Evolutionary conservation across 176 grass and related monocot species (phyloP).

Genomic region (Alloteropsis semialata): DNA sequence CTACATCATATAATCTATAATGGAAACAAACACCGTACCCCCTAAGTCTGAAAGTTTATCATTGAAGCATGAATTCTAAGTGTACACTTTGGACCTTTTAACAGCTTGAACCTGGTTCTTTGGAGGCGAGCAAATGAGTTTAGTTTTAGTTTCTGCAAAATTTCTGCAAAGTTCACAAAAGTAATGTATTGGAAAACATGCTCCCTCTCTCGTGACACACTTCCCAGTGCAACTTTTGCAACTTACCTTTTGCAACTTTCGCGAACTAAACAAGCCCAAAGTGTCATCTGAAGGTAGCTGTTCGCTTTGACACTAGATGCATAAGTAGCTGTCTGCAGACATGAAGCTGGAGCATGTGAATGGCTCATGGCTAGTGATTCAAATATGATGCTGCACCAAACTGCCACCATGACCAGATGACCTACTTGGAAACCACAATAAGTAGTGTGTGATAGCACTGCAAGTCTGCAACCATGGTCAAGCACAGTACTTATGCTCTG

Average conservation of each 20-base stretch:
- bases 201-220: no score
- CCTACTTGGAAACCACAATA: constrained; percentile 44
- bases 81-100: neutral
- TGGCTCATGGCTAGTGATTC: neutral
- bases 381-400: neutral
- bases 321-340: neutral
- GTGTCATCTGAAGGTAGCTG: neutral
- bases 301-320: neutral
- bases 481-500: constrained; percentile 34
- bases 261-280: no score
- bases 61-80: neutral
- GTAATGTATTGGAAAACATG: no score
- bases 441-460: constrained; percentile 42
- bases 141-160: no score
- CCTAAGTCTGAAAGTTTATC: neutral
- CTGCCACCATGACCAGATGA: constrained; percentile 22
- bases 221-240: no score
- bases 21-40: no score
- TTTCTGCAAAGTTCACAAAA: no score
- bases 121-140: neutral
- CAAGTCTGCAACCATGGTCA: constrained; percentile 45
- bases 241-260: no score
- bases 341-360: neutral
- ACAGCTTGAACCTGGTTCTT: neutral
- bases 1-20: no score